Evolutionary conservation across 768 basidiomycete genomes (phyloP).

Genomic region (Naganishia friedmannii): DNA sequence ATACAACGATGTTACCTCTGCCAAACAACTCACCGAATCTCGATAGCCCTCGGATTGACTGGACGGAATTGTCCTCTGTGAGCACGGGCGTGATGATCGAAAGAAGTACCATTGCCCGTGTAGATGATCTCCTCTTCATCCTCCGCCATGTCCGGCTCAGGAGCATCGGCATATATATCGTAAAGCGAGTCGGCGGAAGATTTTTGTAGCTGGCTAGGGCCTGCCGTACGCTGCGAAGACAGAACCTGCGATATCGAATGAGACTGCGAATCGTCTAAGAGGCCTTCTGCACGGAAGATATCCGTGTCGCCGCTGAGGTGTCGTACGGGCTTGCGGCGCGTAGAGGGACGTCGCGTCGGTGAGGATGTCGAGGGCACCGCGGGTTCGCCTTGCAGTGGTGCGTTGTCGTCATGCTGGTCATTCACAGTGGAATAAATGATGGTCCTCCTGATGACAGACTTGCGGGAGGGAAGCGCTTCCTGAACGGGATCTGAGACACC

Average conservation of each 20-base stretch:
- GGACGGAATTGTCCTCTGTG: too few species aligned
- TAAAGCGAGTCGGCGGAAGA: slow-evolving; percentile 19
- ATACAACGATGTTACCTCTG: not conserved
- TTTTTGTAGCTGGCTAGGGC: not conserved
- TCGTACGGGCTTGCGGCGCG: slow-evolving; percentile 20
- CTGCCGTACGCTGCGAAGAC: not conserved
- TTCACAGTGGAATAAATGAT: slow-evolving; percentile 10
- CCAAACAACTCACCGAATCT: slow-evolving; percentile 3
- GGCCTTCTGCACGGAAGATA: slow-evolving; percentile 6
- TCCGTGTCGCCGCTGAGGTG: slow-evolving; percentile 18
- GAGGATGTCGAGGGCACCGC: not conserved
- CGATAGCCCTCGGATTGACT: slow-evolving; percentile 5
- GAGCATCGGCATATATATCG: slow-evolving; percentile 18
- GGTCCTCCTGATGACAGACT: slow-evolving; percentile 6
- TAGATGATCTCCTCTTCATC: slow-evolving; percentile 12
- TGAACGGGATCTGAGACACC: not conserved
- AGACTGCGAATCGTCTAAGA: not conserved
- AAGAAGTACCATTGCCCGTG: not conserved
- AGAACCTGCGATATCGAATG: slow-evolving; percentile 19
- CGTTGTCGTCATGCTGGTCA: not conserved
- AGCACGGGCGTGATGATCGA: not conserved
- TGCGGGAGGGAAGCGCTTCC: not conserved
- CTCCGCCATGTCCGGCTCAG: not conserved
- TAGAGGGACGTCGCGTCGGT: slow-evolving; percentile 18
- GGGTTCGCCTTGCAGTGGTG: not conserved